Evolutionary conservation across 768 basidiomycete genomes (phyloP).

Genomic region (Auricularia sp.): DNA sequence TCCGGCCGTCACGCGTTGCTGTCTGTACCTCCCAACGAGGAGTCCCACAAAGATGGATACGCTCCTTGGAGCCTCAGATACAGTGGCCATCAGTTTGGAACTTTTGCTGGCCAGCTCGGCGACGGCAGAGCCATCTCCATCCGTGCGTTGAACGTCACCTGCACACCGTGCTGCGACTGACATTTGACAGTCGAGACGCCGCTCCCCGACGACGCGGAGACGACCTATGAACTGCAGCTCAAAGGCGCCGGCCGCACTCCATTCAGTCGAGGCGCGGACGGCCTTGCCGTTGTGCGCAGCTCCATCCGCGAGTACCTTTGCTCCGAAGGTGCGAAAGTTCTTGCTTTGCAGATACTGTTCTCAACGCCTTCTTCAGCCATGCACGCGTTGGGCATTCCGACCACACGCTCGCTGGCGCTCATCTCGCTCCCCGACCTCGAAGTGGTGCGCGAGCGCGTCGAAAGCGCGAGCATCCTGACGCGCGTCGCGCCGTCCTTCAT

Average conservation of each 20-base stretch:
- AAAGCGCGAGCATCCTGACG: constrained; percentile 63
- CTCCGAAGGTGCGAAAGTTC: constrained; percentile 61
- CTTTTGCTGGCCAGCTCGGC: constrained; percentile 90
- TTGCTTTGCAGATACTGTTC: background rate
- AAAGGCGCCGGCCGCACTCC: constrained; percentile 94
- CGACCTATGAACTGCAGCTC: constrained; percentile 77
- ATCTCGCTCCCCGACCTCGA: constrained; percentile 61
- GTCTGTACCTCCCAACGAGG: constrained; percentile 22
- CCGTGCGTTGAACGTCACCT: constrained; percentile 27
- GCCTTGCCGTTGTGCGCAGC: constrained; percentile 88
- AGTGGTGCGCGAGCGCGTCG: constrained; percentile 64
- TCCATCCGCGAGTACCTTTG: constrained; percentile 91
- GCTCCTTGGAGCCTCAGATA: constrained; percentile 86
- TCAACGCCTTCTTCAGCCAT: constrained; percentile 32
- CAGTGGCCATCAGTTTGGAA: constrained; percentile 84
- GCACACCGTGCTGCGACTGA: background rate
- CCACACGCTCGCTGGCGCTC: constrained; percentile 78
- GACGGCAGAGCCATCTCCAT: constrained; percentile 94
- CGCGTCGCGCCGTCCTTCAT: constrained; percentile 85
- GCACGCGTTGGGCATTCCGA: constrained; percentile 78
- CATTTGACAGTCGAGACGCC: constrained; percentile 58
- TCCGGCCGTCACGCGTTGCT: constrained; percentile 68
- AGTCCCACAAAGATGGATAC: constrained; percentile 30
- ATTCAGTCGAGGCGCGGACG: constrained; percentile 86
- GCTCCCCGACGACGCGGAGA: constrained; percentile 45